Conservation (phyloP, 345 rosid genomes). For the Eucalyptus polybractea region DNA sequence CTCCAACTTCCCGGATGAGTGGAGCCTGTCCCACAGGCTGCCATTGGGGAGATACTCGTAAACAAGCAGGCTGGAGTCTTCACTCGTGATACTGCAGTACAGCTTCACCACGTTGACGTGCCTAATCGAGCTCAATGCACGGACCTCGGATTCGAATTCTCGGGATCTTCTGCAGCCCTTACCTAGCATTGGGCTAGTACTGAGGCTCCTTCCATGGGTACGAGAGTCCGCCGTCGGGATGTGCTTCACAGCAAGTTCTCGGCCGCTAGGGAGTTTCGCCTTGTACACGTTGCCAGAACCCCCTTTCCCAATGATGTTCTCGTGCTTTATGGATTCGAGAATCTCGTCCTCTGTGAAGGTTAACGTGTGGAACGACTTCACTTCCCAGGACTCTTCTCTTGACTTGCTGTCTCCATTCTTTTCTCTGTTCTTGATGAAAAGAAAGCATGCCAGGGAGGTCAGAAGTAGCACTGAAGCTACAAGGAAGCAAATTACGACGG, state of each 20-base stretch:
- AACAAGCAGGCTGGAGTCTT: slow-evolving; percentile 81
- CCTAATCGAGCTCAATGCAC: slow-evolving; percentile 79
- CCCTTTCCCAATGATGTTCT: slow-evolving; percentile 83
- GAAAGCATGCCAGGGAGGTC: slow-evolving; percentile 34
- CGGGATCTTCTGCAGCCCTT: slow-evolving; percentile 25
- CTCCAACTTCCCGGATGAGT: slow-evolving; percentile 38
- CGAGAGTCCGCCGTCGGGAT: slow-evolving; percentile 26
- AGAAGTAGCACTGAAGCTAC: slow-evolving; percentile 34
- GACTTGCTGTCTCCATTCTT: slow-evolving; percentile 35
- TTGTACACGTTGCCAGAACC: slow-evolving; percentile 84
- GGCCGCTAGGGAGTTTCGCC: slow-evolving; percentile 51
- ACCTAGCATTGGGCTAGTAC: slow-evolving; percentile 50
- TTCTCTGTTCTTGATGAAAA: slow-evolving; percentile 39
- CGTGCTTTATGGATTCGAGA: slow-evolving; percentile 74
- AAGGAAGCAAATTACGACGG: slow-evolving; percentile 37
- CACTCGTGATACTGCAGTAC: slow-evolving; percentile 82
- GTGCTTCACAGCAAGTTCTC: slow-evolving; percentile 83
- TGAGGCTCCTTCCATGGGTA: slow-evolving; percentile 20
- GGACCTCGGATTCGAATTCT: slow-evolving; percentile 80
- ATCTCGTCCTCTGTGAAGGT: slow-evolving; percentile 70
- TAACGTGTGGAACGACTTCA: slow-evolving; percentile 63
- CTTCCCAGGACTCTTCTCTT: slow-evolving; percentile 71
- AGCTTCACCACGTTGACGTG: slow-evolving; percentile 93
- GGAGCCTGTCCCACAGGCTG: slow-evolving; percentile 85
- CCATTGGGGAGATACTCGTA: slow-evolving; percentile 92